Conservation (phyloP, 768 basidiomycete species). For the Lyophyllum semitale region DNA sequence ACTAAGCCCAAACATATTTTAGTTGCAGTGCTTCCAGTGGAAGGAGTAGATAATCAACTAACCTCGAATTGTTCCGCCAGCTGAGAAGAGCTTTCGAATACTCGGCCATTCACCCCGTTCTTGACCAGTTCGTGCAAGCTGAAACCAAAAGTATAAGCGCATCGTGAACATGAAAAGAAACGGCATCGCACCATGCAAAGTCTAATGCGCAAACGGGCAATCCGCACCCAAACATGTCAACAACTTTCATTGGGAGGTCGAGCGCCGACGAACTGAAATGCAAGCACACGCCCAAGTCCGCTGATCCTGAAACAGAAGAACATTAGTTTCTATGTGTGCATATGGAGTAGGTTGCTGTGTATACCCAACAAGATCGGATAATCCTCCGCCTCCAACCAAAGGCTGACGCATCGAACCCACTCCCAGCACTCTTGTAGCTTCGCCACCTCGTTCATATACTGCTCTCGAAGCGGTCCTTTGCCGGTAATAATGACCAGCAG, state of each 20-base stretch:
- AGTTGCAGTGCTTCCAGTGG: background rate
- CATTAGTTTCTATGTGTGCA: background rate
- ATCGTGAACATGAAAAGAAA: background rate
- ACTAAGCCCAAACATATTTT: slow-evolving; percentile 33
- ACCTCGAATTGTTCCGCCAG: slow-evolving; percentile 77
- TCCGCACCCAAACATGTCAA: slow-evolving; percentile 98
- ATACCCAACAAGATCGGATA: slow-evolving; percentile 86
- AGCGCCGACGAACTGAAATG: slow-evolving; percentile 89
- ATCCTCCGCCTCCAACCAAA: slow-evolving; percentile 89
- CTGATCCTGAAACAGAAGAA: slow-evolving; percentile 58
- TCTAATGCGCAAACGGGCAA: slow-evolving; percentile 90
- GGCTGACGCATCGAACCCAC: slow-evolving; percentile 75
- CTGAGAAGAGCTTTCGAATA: slow-evolving; percentile 69
- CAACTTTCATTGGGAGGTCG: slow-evolving; percentile 98
- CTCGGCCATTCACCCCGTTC: slow-evolving; percentile 79
- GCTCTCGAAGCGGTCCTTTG: slow-evolving; percentile 75
- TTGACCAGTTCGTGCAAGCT: slow-evolving; percentile 89
- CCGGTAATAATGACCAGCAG: slow-evolving; percentile 87
- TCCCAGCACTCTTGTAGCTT: slow-evolving; percentile 68
- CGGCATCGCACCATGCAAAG: slow-evolving; percentile 72
- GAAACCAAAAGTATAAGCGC: slow-evolving; percentile 7
- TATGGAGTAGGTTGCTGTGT: slow-evolving; percentile 4
- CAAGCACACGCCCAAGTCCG: slow-evolving; percentile 88
- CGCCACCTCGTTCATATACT: slow-evolving; percentile 74
- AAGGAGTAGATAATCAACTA: slow-evolving; percentile 25